These are phyloP conservation scores for Penicillium crystallinum DNA, from an alignment of 495 filamentous ascomycete genomes.

Conservation along the genomic window DNA sequence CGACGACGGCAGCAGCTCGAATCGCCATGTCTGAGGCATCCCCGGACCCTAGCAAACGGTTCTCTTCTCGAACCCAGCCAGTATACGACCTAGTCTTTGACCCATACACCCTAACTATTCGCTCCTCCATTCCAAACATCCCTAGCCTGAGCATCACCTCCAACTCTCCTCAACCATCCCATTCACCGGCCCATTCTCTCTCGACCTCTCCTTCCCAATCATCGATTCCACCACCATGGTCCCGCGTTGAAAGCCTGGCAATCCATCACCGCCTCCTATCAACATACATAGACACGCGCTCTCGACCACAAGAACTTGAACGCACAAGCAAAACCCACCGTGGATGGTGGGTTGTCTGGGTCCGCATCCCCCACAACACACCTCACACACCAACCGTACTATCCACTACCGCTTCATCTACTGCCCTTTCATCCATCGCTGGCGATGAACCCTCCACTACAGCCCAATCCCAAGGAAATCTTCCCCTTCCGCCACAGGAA, in stretches of 20 bases:
- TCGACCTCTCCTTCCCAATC: conserved; percentile 66
- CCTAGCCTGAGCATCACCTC: conserved; percentile 50
- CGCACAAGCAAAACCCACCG: conserved; percentile 85
- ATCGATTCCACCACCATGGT: conserved; percentile 44
- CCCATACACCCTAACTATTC: conserved; percentile 65
- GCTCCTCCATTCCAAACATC: conserved; percentile 87
- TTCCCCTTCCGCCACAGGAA: conserved; percentile 46
- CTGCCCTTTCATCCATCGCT: conserved; percentile 12
- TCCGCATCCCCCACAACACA: conserved; percentile 49
- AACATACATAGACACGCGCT: conserved; percentile 61
- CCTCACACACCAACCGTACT: conserved; percentile 16
- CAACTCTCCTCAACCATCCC: conserved; percentile 6
- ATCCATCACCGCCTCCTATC: conserved; percentile 81
- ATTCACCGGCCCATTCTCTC: conserved; percentile 45
- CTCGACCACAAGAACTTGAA: conserved; percentile 60
- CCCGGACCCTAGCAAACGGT: conserved; percentile 23
- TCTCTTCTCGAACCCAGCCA: conserved; percentile 33
- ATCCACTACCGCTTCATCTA: conserved; percentile 18
- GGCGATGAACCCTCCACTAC: conserved; percentile 16
- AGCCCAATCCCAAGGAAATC: neutral
- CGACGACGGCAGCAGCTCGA: conserved; percentile 43
- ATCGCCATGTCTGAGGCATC: conserved; percentile 33
- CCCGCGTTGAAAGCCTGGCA: conserved; percentile 82
- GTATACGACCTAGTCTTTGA: conserved; percentile 89
- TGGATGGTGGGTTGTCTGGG: conserved; percentile 98